Evolutionary conservation across 257 asterid genomes (phyloP).

Genomic region (Fraxinus pennsylvanica): DNA sequence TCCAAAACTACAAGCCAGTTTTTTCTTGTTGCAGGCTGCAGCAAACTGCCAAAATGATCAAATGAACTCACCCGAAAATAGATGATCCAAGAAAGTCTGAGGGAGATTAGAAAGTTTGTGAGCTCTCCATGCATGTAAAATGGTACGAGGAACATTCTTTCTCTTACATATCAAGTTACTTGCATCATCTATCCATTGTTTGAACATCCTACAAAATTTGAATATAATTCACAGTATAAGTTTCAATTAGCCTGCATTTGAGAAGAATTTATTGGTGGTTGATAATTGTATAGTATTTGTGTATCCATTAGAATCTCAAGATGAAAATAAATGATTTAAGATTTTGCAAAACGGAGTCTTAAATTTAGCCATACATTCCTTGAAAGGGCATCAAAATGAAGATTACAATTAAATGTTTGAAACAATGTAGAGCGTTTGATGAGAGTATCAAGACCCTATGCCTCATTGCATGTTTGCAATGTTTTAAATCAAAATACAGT

Average conservation of each 20-base stretch:
- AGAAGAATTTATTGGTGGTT: too few species aligned
- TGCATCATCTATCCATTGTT: conserved; percentile 48
- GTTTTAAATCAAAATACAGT: background rate
- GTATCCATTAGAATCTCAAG: too few species aligned
- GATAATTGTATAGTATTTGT: too few species aligned
- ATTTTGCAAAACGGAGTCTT: too few species aligned
- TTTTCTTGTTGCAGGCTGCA: conserved; percentile 10
- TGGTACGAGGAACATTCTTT: conserved; percentile 40
- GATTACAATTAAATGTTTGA: background rate
- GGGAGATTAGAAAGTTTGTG: conserved; percentile 42
- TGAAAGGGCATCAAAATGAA: conserved; percentile 8
- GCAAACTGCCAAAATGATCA: background rate
- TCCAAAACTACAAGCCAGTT: background rate
- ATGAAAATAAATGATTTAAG: too few species aligned
- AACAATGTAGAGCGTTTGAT: background rate
- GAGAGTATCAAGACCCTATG: background rate
- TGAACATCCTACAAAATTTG: conserved; percentile 42
- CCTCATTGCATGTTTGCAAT: background rate
- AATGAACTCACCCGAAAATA: conserved; percentile 52
- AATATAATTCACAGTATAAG: conserved; percentile 6
- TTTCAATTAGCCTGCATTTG: background rate
- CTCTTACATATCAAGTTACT: conserved; percentile 50
- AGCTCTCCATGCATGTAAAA: conserved; percentile 51
- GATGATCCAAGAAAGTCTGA: conserved; percentile 57
- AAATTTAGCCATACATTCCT: conserved; percentile 3